These are phyloP conservation scores for Leccinum boreale DNA, from an alignment of 768 basidiomycete genomes.

Conservation along the genomic window DNA sequence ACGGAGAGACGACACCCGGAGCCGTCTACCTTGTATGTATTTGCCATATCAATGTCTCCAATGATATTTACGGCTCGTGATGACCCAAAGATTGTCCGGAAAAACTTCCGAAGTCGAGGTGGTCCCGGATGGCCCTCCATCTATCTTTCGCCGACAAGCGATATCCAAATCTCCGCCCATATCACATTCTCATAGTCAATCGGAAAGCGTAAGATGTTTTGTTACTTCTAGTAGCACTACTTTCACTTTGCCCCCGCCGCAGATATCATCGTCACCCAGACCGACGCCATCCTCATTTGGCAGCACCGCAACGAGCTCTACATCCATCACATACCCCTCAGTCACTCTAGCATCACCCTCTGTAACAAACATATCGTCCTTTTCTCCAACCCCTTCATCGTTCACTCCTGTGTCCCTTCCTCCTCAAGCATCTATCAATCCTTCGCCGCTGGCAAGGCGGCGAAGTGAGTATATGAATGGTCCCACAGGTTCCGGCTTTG, in stretches of 20 bases:
- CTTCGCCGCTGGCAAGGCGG: conserved; percentile 68
- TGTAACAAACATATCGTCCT: conserved; percentile 36
- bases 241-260: conserved; percentile 9
- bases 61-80: conserved; percentile 11
- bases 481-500: conserved; percentile 50
- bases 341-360: conserved; percentile 40
- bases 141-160: conserved; percentile 37
- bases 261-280: conserved; percentile 37
- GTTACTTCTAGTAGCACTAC: conserved; percentile 6
- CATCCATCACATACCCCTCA: conserved; percentile 53
- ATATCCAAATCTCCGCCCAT: conserved; percentile 44
- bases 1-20: conserved; percentile 20
- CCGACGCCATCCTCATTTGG: conserved; percentile 34
- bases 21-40: conserved; percentile 19
- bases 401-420: conserved; percentile 56
- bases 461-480: conserved; percentile 80
- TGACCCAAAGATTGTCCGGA: conserved; percentile 13
- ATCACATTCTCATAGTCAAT: conserved; percentile 45
- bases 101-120: conserved; percentile 14
- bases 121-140: conserved; percentile 12
- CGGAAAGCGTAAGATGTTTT: conserved; percentile 43
- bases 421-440: conserved; percentile 83
- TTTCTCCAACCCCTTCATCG: conserved; percentile 36
- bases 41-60: background rate
- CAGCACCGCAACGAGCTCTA: conserved; percentile 36